These are phyloP conservation scores for Neofusicoccum parvum DNA, from an alignment of 2,329 filamentous ascomycete species.

Conservation along the genomic window DNA sequence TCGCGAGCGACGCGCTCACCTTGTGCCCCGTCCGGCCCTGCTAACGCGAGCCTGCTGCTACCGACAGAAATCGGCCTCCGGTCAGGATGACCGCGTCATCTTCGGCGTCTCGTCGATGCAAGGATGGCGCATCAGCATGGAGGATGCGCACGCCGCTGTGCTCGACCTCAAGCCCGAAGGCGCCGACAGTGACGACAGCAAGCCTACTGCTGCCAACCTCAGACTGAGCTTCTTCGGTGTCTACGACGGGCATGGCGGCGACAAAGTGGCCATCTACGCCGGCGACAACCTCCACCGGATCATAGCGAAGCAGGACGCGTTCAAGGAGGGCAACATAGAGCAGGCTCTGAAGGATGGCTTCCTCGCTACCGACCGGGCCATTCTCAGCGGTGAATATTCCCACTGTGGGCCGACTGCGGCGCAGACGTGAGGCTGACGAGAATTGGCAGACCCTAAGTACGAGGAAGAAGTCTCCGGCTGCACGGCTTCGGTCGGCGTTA, in stretches of 20 bases:
- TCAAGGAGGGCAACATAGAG: constrained; percentile 87
- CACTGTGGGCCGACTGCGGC: constrained; percentile 14
- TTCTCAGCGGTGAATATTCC: constrained; percentile 75
- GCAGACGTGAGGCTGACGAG: constrained; percentile 32
- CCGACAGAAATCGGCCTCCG: constrained; percentile 77
- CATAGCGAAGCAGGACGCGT: constrained; percentile 90
- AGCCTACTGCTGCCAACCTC: constrained; percentile 64
- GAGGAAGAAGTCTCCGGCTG: constrained; percentile 98
- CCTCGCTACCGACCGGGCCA: constrained; percentile 91
- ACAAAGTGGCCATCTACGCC: constrained; percentile 91
- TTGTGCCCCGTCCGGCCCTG: constrained; percentile 10
- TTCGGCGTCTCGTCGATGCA: constrained; percentile 99
- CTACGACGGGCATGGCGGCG: constrained; percentile 95
- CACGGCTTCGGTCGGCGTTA: constrained; percentile 87
- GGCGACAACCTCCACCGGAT: constrained; percentile 94
- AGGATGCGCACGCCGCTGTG: constrained; percentile 88
- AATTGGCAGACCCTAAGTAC: constrained; percentile 79
- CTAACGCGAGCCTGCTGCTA: constrained; percentile 7
- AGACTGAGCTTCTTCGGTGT: constrained; percentile 95
- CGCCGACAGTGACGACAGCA: constrained; percentile 52
- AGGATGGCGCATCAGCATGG: constrained; percentile 99
- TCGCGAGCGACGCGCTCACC: not conserved
- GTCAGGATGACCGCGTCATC: constrained; percentile 88
- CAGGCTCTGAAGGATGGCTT: constrained; percentile 98
- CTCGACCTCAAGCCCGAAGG: constrained; percentile 77